Evolutionary conservation across 352 stramenopile genomes (phyloP), one percentile per base, ranked within the genome.

Genomic region (Globisporangium splendens): DNA sequence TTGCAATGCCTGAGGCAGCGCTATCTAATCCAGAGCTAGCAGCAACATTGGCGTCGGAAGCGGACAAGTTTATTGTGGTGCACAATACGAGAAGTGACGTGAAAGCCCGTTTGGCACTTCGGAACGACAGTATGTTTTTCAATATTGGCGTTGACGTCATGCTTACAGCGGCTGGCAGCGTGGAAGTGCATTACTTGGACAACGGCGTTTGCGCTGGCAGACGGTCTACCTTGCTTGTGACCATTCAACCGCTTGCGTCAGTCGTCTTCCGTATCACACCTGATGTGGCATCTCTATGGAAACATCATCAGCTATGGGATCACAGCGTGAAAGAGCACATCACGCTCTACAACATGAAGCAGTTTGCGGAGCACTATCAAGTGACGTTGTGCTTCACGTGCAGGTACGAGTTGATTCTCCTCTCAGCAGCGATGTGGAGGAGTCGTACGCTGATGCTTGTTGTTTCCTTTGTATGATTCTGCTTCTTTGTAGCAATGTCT

Each of bases 41-140:
- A 2, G 58, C 57, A 1, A 68, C 66, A 50, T 54, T 64, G 54
- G 46, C 66, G 28, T 68, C 69, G n/a, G 67, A 77, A 50, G 69
- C 65, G 7, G 69, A 83, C n/a, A 88, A 88, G 22, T 95, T 77
- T 56, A 60, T 95, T 42, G 70, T 95, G 7, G 77, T 95, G 8
- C 79, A 73, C 35, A 95, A 95, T 52, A 88, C 81, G 6, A 75
- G 72, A n/a, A 78, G 53, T 17, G 79, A 91, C 44, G 63, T 63
- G 21, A 83, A 83, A 43, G 83, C 82, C 13, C 71, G 79, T n/a
- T 65, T 95, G 17, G 86, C 86, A 0, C 59, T 95, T 35, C 69
- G 86, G 12, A 95, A 93, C 46, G 83, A 95, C 66, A 93, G 78
- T 43, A 79, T 95, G 69, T 95, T 95, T 62, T 95, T 95, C 66